phyloP scores from a whole-genome alignment of 305 asterid species.

The Andrographis paniculata region DNA sequence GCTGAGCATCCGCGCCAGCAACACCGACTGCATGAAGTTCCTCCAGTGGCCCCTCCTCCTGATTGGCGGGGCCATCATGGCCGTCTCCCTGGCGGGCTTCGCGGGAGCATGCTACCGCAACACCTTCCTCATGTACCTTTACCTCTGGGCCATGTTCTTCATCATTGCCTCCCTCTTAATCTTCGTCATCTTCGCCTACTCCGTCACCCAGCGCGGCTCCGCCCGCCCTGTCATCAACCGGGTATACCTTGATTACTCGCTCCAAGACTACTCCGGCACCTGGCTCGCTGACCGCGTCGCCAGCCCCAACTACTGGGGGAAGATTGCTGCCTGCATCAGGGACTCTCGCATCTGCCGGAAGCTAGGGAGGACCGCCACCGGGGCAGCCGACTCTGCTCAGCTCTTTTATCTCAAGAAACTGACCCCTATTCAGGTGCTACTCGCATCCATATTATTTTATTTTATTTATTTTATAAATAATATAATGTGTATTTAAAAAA shows the following conservation, averaged over 20 bases:
- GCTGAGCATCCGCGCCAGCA: background rate
- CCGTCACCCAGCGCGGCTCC: background rate
- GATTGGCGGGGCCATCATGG: background rate
- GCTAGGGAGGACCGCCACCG: background rate
- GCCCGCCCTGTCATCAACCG: background rate
- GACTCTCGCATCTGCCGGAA: background rate
- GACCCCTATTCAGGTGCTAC: constrained; percentile 34
- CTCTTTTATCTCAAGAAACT: constrained; percentile 30
- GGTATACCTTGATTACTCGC: background rate
- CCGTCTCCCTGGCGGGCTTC: background rate
- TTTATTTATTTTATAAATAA: no score
- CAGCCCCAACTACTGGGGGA: background rate
- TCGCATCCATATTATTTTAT: background rate
- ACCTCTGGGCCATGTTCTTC: background rate
- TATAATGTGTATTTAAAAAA: no score
- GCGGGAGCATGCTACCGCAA: background rate
- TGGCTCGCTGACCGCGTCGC: background rate
- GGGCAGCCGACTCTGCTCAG: constrained; percentile 14
- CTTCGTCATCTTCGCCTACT: background rate
- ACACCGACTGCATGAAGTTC: background rate
- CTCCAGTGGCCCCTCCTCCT: constrained; percentile 1
- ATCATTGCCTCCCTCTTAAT: background rate
- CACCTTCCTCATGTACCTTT: constrained; percentile 1
- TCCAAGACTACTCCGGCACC: background rate
- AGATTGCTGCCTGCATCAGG: background rate